Conservation (phyloP, 179 eudicot genomes). For the Silene coronaria region DNA sequence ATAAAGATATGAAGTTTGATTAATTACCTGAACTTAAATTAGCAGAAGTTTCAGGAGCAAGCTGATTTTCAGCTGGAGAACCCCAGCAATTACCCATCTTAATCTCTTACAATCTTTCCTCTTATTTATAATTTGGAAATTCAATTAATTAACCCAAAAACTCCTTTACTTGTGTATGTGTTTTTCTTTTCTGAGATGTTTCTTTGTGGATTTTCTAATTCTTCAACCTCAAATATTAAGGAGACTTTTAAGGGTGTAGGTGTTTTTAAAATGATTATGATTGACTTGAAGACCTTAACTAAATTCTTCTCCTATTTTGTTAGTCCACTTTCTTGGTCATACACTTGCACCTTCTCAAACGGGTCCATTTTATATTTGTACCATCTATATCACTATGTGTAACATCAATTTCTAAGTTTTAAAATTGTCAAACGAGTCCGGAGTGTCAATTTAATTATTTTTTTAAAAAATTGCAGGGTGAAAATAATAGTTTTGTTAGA, state of each 20-base stretch:
- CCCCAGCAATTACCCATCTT: constrained; percentile 51
- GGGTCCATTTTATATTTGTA: constrained; percentile 15
- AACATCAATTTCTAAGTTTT: too few relatives aligned
- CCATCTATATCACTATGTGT: too few relatives aligned
- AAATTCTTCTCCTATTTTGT: constrained; percentile 1
- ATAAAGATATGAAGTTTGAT: background rate
- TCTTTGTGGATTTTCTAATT: background rate
- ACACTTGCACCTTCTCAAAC: constrained; percentile 16
- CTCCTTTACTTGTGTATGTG: too few relatives aligned
- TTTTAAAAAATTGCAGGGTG: too few relatives aligned
- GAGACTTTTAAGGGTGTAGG: background rate
- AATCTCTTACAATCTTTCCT: constrained; percentile 12
- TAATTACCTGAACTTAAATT: constrained; percentile 43
- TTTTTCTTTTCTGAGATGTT: background rate
- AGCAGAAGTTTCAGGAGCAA: constrained; percentile 37
- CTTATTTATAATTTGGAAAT: background rate
- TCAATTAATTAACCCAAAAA: background rate
- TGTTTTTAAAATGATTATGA: background rate
- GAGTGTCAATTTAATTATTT: too few relatives aligned
- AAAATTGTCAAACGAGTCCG: too few relatives aligned
- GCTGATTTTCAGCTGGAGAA: constrained; percentile 30
- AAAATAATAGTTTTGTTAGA: too few relatives aligned
- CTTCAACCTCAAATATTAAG: background rate
- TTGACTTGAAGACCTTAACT: constrained; percentile 5
- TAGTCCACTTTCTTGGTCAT: constrained; percentile 10